phyloP scores from a whole-genome alignment of 2,329 filamentous ascomycete species.

The Fusarium paranaense region DNA sequence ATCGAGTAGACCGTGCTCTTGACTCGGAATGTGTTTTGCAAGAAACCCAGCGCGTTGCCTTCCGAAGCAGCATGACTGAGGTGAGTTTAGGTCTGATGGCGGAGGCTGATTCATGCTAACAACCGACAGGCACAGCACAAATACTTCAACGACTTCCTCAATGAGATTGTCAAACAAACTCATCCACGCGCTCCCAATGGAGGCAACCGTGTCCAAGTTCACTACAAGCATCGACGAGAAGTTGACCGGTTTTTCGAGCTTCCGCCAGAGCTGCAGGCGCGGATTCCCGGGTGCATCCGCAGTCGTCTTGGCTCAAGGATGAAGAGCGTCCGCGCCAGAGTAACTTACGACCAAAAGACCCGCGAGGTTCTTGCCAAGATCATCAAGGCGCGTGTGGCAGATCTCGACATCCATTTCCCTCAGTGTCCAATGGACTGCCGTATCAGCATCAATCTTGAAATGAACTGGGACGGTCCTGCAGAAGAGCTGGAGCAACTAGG shows the following conservation, averaged over 20 bases:
- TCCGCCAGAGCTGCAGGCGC: constrained; percentile 66
- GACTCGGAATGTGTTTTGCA: constrained; percentile 77
- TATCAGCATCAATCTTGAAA: constrained; percentile 94
- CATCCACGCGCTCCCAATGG: constrained; percentile 63
- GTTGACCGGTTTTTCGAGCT: constrained; percentile 87
- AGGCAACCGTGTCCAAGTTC: constrained; percentile 69
- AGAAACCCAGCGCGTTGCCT: constrained; percentile 71
- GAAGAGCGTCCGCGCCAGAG: constrained; percentile 63
- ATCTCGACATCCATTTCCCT: constrained; percentile 89
- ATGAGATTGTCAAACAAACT: constrained; percentile 72
- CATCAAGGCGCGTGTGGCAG: constrained; percentile 88
- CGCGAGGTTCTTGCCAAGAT: constrained; percentile 81
- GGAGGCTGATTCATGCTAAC: constrained; percentile 26
- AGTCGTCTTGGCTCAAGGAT: constrained; percentile 64
- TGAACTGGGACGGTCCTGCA: constrained; percentile 80
- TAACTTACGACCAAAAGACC: constrained; percentile 81
- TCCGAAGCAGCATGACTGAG: constrained; percentile 91
- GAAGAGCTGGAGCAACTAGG: constrained; percentile 62
- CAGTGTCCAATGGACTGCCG: constrained; percentile 85
- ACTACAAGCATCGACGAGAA: constrained; percentile 86
- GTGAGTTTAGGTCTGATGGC: constrained; percentile 61
- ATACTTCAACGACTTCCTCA: constrained; percentile 86
- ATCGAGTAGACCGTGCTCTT: constrained; percentile 75
- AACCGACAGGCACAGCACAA: constrained; percentile 78
- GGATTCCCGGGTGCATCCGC: constrained; percentile 73